Percentiles rank a stretch among this genome's conserved stretches.
phyloP scores from a whole-genome alignment of 1,139 yeast species.

The Blastobotrys serpentis region DNA sequence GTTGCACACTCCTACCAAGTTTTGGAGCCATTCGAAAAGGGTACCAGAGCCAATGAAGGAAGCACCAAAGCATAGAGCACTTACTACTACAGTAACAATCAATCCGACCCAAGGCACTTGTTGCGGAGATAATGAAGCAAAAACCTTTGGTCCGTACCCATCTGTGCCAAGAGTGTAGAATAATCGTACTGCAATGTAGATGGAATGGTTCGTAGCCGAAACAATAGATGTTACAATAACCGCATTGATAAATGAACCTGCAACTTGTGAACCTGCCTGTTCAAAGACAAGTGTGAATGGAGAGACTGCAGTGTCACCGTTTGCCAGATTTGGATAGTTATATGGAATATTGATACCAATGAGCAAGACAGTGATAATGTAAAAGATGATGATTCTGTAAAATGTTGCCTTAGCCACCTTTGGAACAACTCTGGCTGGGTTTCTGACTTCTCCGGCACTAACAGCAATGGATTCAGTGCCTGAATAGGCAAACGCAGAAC shows the following conservation, averaged over 20 bases:
- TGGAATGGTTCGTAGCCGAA: conserved; percentile 53
- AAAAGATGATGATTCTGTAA: conserved; percentile 49
- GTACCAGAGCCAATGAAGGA: conserved; percentile 48
- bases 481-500: conserved; percentile 66
- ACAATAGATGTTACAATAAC: conserved; percentile 50
- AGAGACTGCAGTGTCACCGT: conserved; percentile 50
- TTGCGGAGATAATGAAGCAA: conserved; percentile 44
- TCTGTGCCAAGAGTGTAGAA: conserved; percentile 48
- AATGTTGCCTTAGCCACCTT: conserved; percentile 58
- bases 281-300: conserved; percentile 65
- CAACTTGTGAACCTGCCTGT: conserved; percentile 46
- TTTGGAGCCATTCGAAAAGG: conserved; percentile 63
- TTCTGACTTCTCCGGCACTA: conserved; percentile 63
- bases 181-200: conserved; percentile 50
- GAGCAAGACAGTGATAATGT: conserved; percentile 46
- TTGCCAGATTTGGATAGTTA: conserved; percentile 40
- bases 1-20: conserved; percentile 60
- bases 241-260: conserved; percentile 54
- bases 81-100: conserved; percentile 41
- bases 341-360: conserved; percentile 49
- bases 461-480: conserved; percentile 64
- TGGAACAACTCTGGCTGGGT: conserved; percentile 58
- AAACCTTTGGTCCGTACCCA: conserved; percentile 50
- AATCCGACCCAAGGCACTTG: conserved; percentile 50
- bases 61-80: conserved; percentile 66